These are phyloP conservation scores for Trichophyton verrucosum DNA, from an alignment of 2,329 filamentous ascomycete species.

Conservation along the genomic window DNA sequence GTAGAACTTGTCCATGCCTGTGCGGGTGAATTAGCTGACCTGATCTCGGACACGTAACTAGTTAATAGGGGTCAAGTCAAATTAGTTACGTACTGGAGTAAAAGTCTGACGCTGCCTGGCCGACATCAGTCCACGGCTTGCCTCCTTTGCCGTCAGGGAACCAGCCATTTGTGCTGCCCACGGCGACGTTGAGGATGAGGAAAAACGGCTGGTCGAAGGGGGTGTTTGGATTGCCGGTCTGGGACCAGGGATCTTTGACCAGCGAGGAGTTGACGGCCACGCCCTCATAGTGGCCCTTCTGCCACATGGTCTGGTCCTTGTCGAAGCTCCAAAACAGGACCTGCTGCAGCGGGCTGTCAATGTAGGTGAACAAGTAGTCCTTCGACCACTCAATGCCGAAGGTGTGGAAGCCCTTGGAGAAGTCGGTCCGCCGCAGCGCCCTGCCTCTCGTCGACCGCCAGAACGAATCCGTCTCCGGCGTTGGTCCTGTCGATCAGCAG, in stretches of 20 bases:
- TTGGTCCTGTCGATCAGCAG: slow-evolving; percentile 6
- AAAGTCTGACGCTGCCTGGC: slow-evolving; percentile 29
- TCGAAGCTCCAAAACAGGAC: slow-evolving; percentile 21
- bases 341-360: slow-evolving; percentile 34
- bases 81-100: slow-evolving; percentile 24
- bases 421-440: slow-evolving; percentile 20
- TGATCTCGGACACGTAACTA: no score
- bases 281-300: slow-evolving; percentile 32
- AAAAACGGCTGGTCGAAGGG: slow-evolving; percentile 44
- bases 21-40: no score
- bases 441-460: slow-evolving; percentile 21
- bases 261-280: slow-evolving; percentile 33
- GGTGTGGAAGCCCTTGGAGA: slow-evolving; percentile 33
- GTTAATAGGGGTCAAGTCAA: neutral
- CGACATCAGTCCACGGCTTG: slow-evolving; percentile 38
- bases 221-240: slow-evolving; percentile 31
- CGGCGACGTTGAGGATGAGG: slow-evolving; percentile 41
- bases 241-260: slow-evolving; percentile 35
- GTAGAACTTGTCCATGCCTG: slow-evolving; percentile 27
- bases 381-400: slow-evolving; percentile 44
- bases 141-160: slow-evolving; percentile 35
- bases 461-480: slow-evolving; percentile 9
- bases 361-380: slow-evolving; percentile 43
- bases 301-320: slow-evolving; percentile 21
- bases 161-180: slow-evolving; percentile 39